These are phyloP conservation scores for Cladophialophora exuberans DNA, from an alignment of 2,329 filamentous ascomycete genomes.

Conservation along the genomic window DNA sequence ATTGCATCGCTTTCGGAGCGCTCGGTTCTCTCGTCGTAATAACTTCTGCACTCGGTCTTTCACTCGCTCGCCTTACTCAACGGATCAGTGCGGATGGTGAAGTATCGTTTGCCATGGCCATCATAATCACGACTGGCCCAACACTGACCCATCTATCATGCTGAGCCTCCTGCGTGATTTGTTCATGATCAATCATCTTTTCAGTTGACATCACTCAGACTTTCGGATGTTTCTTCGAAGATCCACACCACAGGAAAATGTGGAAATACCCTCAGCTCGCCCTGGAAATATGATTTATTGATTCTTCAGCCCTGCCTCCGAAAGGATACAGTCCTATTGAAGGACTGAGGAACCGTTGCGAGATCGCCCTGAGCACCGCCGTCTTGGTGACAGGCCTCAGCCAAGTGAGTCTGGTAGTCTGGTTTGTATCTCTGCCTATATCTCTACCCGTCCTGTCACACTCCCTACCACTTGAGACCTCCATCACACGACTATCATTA, in stretches of 20 bases:
- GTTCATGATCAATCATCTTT: not conserved
- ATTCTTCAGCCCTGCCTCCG: not conserved
- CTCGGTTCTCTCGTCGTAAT: too few relatives aligned
- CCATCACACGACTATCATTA: slow-evolving; percentile 1
- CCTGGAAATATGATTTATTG: not conserved
- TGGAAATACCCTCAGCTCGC: slow-evolving; percentile 12
- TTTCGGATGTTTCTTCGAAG: not conserved
- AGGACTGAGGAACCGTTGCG: not conserved
- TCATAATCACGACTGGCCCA: too few relatives aligned
- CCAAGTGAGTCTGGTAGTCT: not conserved
- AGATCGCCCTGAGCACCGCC: slow-evolving; percentile 4
- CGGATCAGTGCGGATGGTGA: too few relatives aligned
- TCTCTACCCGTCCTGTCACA: not conserved
- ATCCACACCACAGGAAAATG: slow-evolving; percentile 2
- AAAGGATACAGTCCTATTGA: slow-evolving; percentile 8
- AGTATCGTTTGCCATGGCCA: too few relatives aligned
- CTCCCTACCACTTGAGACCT: not conserved
- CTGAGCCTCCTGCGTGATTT: slow-evolving; percentile 5
- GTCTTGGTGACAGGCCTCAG: slow-evolving; percentile 1
- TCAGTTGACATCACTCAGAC: slow-evolving; percentile 7
- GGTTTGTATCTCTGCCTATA: not conserved
- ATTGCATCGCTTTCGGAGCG: too few relatives aligned
- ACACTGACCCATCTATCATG: too few relatives aligned
- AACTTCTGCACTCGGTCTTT: too few relatives aligned
- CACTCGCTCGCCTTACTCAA: too few relatives aligned